These are phyloP conservation scores for Tetrapisispora nanseiensis DNA, from an alignment of 805 yeast species.

Conservation along the genomic window DNA sequence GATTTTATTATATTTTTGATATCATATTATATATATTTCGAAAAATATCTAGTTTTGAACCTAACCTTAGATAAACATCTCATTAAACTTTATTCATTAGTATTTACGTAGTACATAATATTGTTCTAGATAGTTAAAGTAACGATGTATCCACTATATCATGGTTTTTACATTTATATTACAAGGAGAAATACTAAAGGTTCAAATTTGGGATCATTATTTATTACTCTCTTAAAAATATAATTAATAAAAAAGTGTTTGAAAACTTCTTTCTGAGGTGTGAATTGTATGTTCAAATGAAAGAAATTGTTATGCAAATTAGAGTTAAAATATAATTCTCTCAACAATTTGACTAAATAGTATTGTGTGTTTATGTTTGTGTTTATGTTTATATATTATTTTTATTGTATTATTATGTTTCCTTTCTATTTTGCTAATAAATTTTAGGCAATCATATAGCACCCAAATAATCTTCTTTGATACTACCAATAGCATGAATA, in stretches of 20 bases:
- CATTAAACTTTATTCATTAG: too few relatives aligned
- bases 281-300: too few relatives aligned
- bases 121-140: too few relatives aligned
- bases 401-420: not conserved
- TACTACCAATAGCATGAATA: constrained; percentile 94
- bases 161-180: not conserved
- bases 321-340: not conserved
- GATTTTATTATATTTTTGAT: not conserved
- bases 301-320: not conserved
- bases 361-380: too few relatives aligned
- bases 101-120: not conserved
- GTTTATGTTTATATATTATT: too few relatives aligned
- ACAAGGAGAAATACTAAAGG: not conserved
- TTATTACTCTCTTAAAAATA: too few relatives aligned
- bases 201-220: not conserved
- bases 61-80: too few relatives aligned
- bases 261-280: too few relatives aligned
- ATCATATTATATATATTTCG: too few relatives aligned
- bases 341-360: too few relatives aligned
- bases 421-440: not conserved
- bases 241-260: too few relatives aligned
- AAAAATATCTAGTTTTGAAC: too few relatives aligned
- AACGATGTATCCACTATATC: not conserved
- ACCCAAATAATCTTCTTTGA: constrained; percentile 95
- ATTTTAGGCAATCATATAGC: constrained; percentile 33